Evolutionary conservation across 2,329 filamentous ascomycete species (phyloP), one percentile per base, ranked within the genome.

Genomic region (Exophiala xenobiotica): DNA sequence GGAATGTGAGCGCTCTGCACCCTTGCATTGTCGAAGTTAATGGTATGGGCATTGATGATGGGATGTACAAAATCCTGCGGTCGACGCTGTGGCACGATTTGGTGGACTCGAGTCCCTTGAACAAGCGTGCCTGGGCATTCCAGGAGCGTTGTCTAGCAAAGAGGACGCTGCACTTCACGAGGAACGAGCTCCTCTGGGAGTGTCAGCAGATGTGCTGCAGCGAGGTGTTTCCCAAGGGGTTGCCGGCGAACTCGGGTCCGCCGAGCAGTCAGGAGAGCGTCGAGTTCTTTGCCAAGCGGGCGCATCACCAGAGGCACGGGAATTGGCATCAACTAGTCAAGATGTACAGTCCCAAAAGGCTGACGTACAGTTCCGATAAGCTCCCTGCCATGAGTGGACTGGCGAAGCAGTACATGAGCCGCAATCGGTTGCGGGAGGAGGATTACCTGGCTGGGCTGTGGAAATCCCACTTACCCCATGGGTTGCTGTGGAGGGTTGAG

Each of bases 191-290:
- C 8, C 46, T 63, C 4, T 63, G 62, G 58, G 63, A 64, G 49
- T 73, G 70, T 23, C 54, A 59, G 35, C 55, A 62, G 47, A 61
- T 57, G 55, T 59, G 60, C 46, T 60, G 60, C 43, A 58, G 54
- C 14, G 60, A 62, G 47, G 60, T 62, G 39, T 62, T 61, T 35
- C 60, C 60, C 23, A 60, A 62, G 46, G 60, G 60, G n/a, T 51
- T 62, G 16, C 60, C 60, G 11, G 58, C 57, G 5, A 61, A 58
- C 2, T 58, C 56, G 54, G 47, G 54, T 7, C 50, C 51, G 11
- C 56, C 53, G 14, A 38, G 53, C 6, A 51, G 27, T 19, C 44
- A 49, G 31, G 60, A 59, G 19, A 46, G 43, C 16, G 57, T 50
- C 8, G 53, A 56, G 14, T 50, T 54, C 26, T 62, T 62, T 53